A percentile compares a stretch with the other conserved stretches of the same genome.
These are phyloP conservation scores for Baorangia bicolor DNA, from an alignment of 768 basidiomycete species.

Conservation along the genomic window DNA sequence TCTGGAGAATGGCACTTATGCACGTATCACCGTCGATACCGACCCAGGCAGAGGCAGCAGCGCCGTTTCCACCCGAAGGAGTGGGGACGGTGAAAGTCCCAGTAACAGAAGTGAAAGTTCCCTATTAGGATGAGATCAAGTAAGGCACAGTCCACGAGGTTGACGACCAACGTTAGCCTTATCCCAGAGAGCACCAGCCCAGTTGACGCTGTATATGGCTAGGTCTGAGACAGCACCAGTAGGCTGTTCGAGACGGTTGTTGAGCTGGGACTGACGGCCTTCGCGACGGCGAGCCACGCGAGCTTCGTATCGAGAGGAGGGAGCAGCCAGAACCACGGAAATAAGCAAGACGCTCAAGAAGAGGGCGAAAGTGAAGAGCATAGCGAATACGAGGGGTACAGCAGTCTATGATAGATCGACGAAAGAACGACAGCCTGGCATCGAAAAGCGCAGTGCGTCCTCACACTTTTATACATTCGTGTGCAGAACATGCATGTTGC, in stretches of 20 bases:
- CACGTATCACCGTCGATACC: conserved; percentile 11
- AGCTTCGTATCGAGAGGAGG: background rate
- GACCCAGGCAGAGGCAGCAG: background rate
- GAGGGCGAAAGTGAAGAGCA: background rate
- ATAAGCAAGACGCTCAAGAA: background rate
- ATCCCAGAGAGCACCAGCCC: background rate
- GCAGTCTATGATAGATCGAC: too few species aligned
- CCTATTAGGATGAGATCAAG: background rate
- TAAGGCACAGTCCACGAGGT: background rate
- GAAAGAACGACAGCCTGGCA: too few species aligned
- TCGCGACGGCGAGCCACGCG: background rate
- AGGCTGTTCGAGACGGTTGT: background rate
- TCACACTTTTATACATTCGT: background rate
- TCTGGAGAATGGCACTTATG: background rate
- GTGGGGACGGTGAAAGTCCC: background rate
- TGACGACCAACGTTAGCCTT: background rate
- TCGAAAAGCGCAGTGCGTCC: background rate
- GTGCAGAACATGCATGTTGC: background rate
- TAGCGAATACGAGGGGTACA: background rate
- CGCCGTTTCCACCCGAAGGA: background rate
- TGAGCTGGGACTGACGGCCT: background rate
- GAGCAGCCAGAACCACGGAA: background rate
- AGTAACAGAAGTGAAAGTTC: background rate
- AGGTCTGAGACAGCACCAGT: background rate
- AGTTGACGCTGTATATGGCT: background rate